A percentile compares a stretch with the other conserved stretches of the same genome.
Conservation (phyloP, 331 rosid genomes). For the Rhamnella rubrinervis region DNA sequence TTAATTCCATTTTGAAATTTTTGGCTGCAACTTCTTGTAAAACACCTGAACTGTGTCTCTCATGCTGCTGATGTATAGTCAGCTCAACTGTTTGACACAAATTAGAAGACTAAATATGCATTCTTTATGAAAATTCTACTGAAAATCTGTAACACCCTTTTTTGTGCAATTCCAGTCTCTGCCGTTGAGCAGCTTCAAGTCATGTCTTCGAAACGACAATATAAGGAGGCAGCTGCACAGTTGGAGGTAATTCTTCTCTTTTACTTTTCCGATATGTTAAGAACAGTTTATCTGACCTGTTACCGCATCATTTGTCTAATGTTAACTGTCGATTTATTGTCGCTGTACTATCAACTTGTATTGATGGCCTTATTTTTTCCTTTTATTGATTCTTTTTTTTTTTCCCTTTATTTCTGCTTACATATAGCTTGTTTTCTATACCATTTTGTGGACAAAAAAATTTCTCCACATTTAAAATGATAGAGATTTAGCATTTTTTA, state of each 20-base stretch:
- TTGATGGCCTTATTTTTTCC: too few relatives aligned
- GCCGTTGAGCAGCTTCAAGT: constrained; percentile 99
- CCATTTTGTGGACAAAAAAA: too few relatives aligned
- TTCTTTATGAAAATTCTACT: too few relatives aligned
- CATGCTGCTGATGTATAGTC: not conserved
- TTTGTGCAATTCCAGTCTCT: constrained; percentile 68
- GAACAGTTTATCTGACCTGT: not conserved
- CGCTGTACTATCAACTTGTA: too few relatives aligned
- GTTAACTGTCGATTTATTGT: too few relatives aligned
- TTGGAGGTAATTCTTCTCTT: constrained; percentile 65
- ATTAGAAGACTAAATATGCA: not conserved
- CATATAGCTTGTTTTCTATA: too few relatives aligned
- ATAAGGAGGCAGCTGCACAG: constrained; percentile 96
- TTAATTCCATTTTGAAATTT: constrained; percentile 18
- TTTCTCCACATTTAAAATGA: too few relatives aligned
- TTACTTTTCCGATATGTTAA: not conserved
- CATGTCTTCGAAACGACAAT: constrained; percentile 97
- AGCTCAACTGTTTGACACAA: not conserved
- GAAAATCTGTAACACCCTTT: not conserved
- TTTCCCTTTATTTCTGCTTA: too few relatives aligned
- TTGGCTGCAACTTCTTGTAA: not conserved
- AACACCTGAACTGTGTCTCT: not conserved
- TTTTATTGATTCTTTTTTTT: too few relatives aligned
- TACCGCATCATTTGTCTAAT: too few relatives aligned
- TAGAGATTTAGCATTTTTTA: too few relatives aligned